phyloP scores from a whole-genome alignment of 2,329 filamentous ascomycete species.

The Xylariaceae sp. region DNA sequence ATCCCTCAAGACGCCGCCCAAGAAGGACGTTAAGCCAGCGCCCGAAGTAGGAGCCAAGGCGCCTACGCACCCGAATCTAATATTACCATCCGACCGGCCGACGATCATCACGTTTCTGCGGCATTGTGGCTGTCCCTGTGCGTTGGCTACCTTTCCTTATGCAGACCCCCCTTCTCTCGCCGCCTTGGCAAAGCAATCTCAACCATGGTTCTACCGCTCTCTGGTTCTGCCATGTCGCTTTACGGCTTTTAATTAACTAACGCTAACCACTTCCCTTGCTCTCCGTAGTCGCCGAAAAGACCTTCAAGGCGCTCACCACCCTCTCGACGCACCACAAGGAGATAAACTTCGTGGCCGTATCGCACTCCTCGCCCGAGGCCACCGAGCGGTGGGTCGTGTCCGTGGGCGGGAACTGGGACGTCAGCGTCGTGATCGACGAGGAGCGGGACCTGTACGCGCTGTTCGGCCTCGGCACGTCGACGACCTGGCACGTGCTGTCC shows the following conservation, averaged over 20 bases:
- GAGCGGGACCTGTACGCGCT: constrained; percentile 64
- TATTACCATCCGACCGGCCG: constrained; percentile 60
- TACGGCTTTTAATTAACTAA: constrained; percentile 12
- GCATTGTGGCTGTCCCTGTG: constrained; percentile 78
- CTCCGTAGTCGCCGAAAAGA: constrained; percentile 69
- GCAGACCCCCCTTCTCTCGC: background rate
- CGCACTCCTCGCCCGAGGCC: constrained; percentile 59
- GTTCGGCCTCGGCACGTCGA: constrained; percentile 69
- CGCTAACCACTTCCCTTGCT: background rate
- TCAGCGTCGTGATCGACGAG: constrained; percentile 65
- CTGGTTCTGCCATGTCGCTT: no score
- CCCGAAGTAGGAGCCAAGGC: constrained; percentile 62
- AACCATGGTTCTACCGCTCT: no score
- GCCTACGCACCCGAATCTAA: constrained; percentile 58
- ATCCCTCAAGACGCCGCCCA: constrained; percentile 48
- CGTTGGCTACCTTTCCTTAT: constrained; percentile 33
- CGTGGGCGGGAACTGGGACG: constrained; percentile 62
- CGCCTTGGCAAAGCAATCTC: no score
- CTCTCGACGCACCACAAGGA: constrained; percentile 56
- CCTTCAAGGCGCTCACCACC: constrained; percentile 60
- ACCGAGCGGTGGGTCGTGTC: constrained; percentile 64
- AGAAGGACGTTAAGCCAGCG: constrained; percentile 51
- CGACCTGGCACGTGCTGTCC: constrained; percentile 66
- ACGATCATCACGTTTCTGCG: constrained; percentile 71
- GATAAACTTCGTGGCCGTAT: constrained; percentile 66